phyloP scores from a whole-genome alignment of 306 rosid species.

The Quercus gilva region DNA sequence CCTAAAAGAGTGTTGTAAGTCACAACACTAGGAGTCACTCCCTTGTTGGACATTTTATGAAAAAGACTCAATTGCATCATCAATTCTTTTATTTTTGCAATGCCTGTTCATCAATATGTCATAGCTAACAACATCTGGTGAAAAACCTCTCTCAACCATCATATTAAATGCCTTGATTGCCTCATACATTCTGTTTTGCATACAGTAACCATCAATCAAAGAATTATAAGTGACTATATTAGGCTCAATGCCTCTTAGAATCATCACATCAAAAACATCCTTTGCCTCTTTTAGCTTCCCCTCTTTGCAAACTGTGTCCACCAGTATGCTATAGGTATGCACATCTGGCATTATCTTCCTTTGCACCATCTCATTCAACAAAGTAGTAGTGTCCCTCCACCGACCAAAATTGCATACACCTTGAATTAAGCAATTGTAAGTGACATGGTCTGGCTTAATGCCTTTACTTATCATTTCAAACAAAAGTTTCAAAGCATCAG shows the following conservation, averaged over 20 bases:
- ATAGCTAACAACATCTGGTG: constrained; percentile 24
- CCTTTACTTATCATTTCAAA: no score
- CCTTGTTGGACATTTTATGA: constrained; percentile 24
- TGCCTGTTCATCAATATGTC: constrained; percentile 27
- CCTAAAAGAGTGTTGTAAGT: no score
- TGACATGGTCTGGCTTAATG: constrained; percentile 2
- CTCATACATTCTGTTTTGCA: constrained; percentile 22
- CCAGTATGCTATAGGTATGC: constrained; percentile 16
- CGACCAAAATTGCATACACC: constrained; percentile 20
- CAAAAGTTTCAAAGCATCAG: no score
- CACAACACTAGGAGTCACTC: constrained; percentile 24
- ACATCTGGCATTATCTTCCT: constrained; percentile 22
- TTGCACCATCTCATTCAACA: constrained; percentile 36
- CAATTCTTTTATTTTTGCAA: constrained; percentile 21
- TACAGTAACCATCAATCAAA: constrained; percentile 33
- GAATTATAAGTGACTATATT: constrained; percentile 36
- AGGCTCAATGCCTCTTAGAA: constrained; percentile 2
- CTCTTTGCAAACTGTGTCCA: constrained; percentile 25
- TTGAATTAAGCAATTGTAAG: constrained; percentile 34
- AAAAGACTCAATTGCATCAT: constrained; percentile 29
- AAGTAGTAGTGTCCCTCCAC: constrained; percentile 20
- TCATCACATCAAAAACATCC: constrained; percentile 24
- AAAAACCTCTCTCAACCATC: constrained; percentile 12
- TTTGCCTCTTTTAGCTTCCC: constrained; percentile 23
- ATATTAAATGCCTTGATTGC: constrained; percentile 9